Evolutionary conservation across 305 asterid genomes (phyloP), one percentile per base, ranked within the genome.

Genomic region (Lippia alba): DNA sequence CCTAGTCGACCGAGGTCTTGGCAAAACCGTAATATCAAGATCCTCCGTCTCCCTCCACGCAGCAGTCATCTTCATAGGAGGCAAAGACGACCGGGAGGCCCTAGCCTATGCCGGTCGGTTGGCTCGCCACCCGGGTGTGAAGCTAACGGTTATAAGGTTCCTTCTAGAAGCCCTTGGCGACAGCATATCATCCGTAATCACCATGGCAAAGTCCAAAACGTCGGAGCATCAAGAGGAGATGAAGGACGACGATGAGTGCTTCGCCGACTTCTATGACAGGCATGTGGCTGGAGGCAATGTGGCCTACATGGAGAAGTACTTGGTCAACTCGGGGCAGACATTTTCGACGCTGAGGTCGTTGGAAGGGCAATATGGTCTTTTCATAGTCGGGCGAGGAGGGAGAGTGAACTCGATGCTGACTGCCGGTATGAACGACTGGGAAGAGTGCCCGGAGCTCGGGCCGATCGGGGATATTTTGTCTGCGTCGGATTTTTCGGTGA

Each of bases 361-460:
- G 4, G 97, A 94, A 76, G 97, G 92, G 66, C 94, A 94, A 56
- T 88, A 94, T 16, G 89, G 92, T 8, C 89, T 94, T 11, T 84
- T 94, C 77, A 91, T 94, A 0, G 97, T 94, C 16, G 99, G 99
- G 2, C 66, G 94, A 40, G 99, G 90, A 1, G 92, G 96, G 62
- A 77, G 97, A 75, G 97, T 89, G 54, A 89, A 89, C 58, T 89
- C 99, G 0, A 68, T 89, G 8, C 66, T 94, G 72, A 94, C 99
- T 0, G 92, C 86, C 24, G 99, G 99, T 70, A 94, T 94, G 99
- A 94, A 85, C 24, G 99, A 94, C 59, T 91, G 97, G 97, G 96
- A 94, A 66, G 97, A 94, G 74, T 94, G 97, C 72, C 97, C 99
- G 8, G 99, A 94, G 72, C 87, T 94, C 4, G 99, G 99, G 8